Base-by-base conservation (phyloP, 306 rosid genomes). In the Crotalaria pallida region DNA sequence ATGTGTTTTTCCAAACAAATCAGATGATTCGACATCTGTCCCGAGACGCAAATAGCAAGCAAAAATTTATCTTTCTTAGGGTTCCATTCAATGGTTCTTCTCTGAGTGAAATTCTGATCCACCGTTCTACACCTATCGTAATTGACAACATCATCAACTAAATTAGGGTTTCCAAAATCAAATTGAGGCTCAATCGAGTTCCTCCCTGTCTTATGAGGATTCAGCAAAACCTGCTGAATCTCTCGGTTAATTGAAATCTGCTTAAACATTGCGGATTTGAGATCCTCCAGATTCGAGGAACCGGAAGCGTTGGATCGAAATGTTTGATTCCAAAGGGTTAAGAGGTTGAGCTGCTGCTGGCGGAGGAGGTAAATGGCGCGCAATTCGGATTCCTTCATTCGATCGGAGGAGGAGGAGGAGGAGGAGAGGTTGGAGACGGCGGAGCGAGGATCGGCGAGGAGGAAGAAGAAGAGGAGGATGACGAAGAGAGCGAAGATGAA, bases 1-100 rank as follows among this genome's bases (percentile, higher is more conserved):
- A 94, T 94, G 60, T 90, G 98, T 77, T 94, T 94, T 80, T 94
- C 96, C 66, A 94, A 79, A 75, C 98, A 94, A 80, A 94, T 94
- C 90, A 94, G 76, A 79, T 88, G 97, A 81, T 94, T 90, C 0
- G 96, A 94, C 98, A 90, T 94, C 79, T 94, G 98, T 10, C 98
- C 98, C 1, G 98, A 94, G 51, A 86, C 74, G 61, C 98, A 94
- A 45, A 85, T 78, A 26, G 97, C 97, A 68, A 94, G 76, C 43
- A 94, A 80, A 59, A 81, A 90, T 74, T 90, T 94, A 22, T 67
- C 77, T 13, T 86, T 47, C 65, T 80, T 80, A 11, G 97, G 97
- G 69, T 88, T 87, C 98, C 98, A 94, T 49, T 87, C 96, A 22
- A 94, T 73, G 3, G 90, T 94, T 80, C 71, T 81, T 62, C 96